Evolutionary conservation across 805 yeast species (phyloP).

Genomic region (Candida ortonii): DNA sequence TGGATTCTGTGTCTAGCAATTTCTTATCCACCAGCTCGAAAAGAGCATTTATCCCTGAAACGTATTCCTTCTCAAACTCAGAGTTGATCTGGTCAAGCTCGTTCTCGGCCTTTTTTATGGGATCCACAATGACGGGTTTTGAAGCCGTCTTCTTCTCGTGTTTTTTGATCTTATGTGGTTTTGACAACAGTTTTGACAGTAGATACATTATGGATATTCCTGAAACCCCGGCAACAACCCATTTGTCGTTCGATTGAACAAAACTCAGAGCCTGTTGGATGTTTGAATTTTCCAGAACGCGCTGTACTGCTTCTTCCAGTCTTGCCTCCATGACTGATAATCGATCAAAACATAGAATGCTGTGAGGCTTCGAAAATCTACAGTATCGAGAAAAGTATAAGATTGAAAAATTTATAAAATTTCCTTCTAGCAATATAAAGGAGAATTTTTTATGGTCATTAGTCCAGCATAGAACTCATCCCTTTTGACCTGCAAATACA

Average conservation of each 20-base stretch:
- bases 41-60: slow-evolving; percentile 10
- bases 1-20: slow-evolving; percentile 4
- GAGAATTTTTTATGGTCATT: too few species aligned
- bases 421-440: too few species aligned
- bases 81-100: slow-evolving; percentile 15
- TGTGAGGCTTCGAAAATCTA: too few species aligned
- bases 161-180: slow-evolving; percentile 10
- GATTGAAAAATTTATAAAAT: too few species aligned
- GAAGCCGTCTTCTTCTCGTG: slow-evolving; percentile 15
- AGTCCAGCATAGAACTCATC: too few species aligned
- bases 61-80: slow-evolving; percentile 20
- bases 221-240: slow-evolving; percentile 15
- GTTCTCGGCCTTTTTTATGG: slow-evolving; percentile 18
- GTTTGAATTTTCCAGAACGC: slow-evolving; percentile 6
- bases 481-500: too few species aligned
- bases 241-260: slow-evolving; percentile 16
- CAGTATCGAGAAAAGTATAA: too few species aligned
- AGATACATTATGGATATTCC: slow-evolving; percentile 12
- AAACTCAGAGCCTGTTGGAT: slow-evolving; percentile 10
- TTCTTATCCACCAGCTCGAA: slow-evolving; percentile 18
- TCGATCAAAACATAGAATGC: too few species aligned
- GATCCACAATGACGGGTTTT: slow-evolving; percentile 17
- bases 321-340: too few species aligned
- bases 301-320: too few species aligned
- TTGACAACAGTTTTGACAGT: slow-evolving; percentile 9